Evolutionary conservation across 768 basidiomycete genomes (phyloP), one percentile per base, ranked within the genome.

Genomic region (Fomitopsis pulvina): DNA sequence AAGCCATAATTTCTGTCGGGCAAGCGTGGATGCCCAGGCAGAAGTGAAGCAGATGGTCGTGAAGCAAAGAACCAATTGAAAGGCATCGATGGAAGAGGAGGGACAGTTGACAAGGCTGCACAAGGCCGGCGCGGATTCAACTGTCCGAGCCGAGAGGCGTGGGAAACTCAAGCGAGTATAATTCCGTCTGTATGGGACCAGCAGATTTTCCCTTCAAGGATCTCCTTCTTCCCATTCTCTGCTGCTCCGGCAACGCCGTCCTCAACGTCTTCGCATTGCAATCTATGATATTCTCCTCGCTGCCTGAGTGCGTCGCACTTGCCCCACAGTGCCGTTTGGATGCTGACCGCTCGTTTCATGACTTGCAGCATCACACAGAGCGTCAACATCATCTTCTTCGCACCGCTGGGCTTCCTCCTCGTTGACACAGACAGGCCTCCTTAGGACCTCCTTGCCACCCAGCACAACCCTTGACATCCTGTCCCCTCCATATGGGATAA

Each of bases 381-480:
- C 64, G 66, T 63, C 58, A 71, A 71, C 74, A 73, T 67, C 68
- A 73, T 80, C 76, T 73, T 77, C 68, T 76, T 81, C 66, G 74
- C 71, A 63, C 85, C 83, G 57, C 76, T 80, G 71, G 76, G 68
- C 52, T 74, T 71, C 66, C 71, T 51, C 52, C 65, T 81, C 58
- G 69, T 82, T 64, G 81, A 81, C 78, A 80, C 79, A 47, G 85
- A 90, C 75, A 73, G 82, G 56, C 87, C 87, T 63, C 87, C 87
- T 76, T 90, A 84, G 79, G 69, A 67, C 68, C 62, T 39, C 27
- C 45, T 41, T 37, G 41, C 43, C 34, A 18, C 43, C 21, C 14
- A 2, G 27, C 21, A 14, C 9, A 40, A 29, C 37, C 18, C 25
- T 21, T 21, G 26, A 74, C 74, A 24, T 10, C n/a, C 41, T 45